Evolutionary conservation across 2,329 filamentous ascomycete species (phyloP).

Genomic region (Trichoderma brevicompactum): DNA sequence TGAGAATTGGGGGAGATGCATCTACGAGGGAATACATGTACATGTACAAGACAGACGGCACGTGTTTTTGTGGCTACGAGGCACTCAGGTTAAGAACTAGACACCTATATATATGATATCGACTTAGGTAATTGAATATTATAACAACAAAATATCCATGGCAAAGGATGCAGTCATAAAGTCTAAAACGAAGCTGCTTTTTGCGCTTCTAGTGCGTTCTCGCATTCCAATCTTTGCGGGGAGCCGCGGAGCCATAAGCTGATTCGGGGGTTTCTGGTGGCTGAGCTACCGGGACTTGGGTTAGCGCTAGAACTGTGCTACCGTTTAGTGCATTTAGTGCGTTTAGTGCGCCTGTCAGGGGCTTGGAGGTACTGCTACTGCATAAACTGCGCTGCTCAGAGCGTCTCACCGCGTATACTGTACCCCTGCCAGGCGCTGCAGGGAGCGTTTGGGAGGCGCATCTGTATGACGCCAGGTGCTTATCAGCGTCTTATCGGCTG

Average conservation of each 20-base stretch:
- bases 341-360: background rate
- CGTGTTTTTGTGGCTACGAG: too few species aligned
- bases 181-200: too few species aligned
- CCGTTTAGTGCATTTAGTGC: background rate
- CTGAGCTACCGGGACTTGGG: background rate
- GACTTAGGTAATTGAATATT: too few species aligned
- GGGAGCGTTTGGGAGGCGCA: background rate
- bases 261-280: background rate
- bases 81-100: too few species aligned
- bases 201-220: too few species aligned
- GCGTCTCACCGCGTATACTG: background rate
- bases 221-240: background rate
- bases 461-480: constrained; percentile 12
- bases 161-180: too few species aligned
- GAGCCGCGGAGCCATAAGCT: background rate
- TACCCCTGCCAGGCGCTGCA: background rate
- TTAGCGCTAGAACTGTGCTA: constrained; percentile 5
- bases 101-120: too few species aligned
- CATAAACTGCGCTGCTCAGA: background rate
- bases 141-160: too few species aligned
- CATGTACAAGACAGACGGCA: too few species aligned
- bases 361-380: background rate
- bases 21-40: too few species aligned
- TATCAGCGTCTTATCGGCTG: constrained; percentile 12
- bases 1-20: too few species aligned